phyloP scores from a whole-genome alignment of 495 filamentous ascomycete species.

The Aspergillus saccharolyticus region DNA sequence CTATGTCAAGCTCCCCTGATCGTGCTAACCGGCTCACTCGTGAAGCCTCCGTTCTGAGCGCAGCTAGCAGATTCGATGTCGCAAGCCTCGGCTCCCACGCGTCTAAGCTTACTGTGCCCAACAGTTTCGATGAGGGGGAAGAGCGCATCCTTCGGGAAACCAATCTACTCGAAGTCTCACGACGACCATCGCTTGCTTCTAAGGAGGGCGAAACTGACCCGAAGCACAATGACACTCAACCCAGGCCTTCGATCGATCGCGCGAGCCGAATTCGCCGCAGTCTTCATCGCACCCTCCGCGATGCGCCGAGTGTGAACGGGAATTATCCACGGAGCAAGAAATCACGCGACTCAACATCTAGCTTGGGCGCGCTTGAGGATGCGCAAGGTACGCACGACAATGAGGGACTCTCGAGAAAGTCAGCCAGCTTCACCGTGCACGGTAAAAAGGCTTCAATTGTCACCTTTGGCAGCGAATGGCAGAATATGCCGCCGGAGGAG shows the following conservation, averaged over 20 bases:
- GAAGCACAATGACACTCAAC: slow-evolving; percentile 32
- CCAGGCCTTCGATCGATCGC: slow-evolving; percentile 28
- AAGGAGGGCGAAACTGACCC: slow-evolving; percentile 35
- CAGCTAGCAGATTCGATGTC: slow-evolving; percentile 34
- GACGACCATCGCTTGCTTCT: slow-evolving; percentile 33
- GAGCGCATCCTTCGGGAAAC: slow-evolving; percentile 47
- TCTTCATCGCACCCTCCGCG: slow-evolving; percentile 89
- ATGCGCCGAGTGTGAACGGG: slow-evolving; percentile 63
- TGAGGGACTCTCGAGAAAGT: slow-evolving; percentile 69
- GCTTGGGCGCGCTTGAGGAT: slow-evolving; percentile 58
- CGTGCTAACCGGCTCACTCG: slow-evolving; percentile 27
- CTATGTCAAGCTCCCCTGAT: slow-evolving; percentile 26
- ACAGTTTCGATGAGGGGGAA: slow-evolving; percentile 42
- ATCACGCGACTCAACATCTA: slow-evolving; percentile 66
- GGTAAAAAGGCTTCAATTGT: slow-evolving; percentile 97
- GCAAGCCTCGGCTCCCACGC: slow-evolving; percentile 33
- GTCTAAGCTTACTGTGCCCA: slow-evolving; percentile 36
- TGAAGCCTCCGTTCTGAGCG: slow-evolving; percentile 38
- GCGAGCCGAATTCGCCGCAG: slow-evolving; percentile 69
- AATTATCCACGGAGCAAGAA: slow-evolving; percentile 66
- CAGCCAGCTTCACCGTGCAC: slow-evolving; percentile 89
- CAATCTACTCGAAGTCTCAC: slow-evolving; percentile 40
- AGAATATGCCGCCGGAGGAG: slow-evolving; percentile 75
- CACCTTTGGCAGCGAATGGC: slow-evolving; percentile 87
- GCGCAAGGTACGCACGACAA: slow-evolving; percentile 35